These are phyloP conservation scores for Debaryomycetaceae sp. DNA, from an alignment of 1,139 yeast species.

Conservation along the genomic window DNA sequence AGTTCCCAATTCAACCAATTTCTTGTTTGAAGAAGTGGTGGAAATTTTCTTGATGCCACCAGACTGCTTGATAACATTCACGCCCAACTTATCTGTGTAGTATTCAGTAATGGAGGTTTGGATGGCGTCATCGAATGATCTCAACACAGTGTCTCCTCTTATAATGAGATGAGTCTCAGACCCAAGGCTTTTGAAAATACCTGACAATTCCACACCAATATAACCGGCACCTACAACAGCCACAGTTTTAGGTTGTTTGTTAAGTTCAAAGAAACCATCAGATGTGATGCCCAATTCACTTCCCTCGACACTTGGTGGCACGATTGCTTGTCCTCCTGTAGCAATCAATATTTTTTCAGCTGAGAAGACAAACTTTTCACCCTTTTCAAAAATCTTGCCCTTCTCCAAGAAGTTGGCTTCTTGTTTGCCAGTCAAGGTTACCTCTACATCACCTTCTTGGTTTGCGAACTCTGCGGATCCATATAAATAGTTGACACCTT, in stretches of 20 bases:
- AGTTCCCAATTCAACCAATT: slow-evolving; percentile 55
- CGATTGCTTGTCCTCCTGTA: slow-evolving; percentile 84
- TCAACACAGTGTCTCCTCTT: slow-evolving; percentile 85
- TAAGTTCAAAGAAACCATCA: slow-evolving; percentile 85
- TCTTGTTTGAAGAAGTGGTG: slow-evolving; percentile 55
- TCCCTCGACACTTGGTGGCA: slow-evolving; percentile 73
- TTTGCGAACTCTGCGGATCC: slow-evolving; percentile 83
- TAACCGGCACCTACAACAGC: slow-evolving; percentile 98
- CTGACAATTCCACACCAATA: slow-evolving; percentile 93
- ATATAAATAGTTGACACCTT: slow-evolving; percentile 80
- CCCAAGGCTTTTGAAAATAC: slow-evolving; percentile 86
- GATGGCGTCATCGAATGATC: slow-evolving; percentile 81
- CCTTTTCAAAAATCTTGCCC: slow-evolving; percentile 29
- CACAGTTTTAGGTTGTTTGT: slow-evolving; percentile 81
- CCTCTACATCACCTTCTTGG: slow-evolving; percentile 71
- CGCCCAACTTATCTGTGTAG: slow-evolving; percentile 72
- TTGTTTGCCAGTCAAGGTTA: slow-evolving; percentile 47
- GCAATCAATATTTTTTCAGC: slow-evolving; percentile 87
- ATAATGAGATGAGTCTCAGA: slow-evolving; percentile 84
- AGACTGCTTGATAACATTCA: slow-evolving; percentile 69
- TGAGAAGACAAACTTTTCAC: slow-evolving; percentile 58
- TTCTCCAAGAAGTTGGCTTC: slow-evolving; percentile 32
- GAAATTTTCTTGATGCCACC: slow-evolving; percentile 58
- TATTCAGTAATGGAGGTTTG: slow-evolving; percentile 75
- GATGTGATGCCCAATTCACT: slow-evolving; percentile 82